Evolutionary conservation across 805 yeast species (phyloP).

Genomic region (Kazachstania bromeliacearum): DNA sequence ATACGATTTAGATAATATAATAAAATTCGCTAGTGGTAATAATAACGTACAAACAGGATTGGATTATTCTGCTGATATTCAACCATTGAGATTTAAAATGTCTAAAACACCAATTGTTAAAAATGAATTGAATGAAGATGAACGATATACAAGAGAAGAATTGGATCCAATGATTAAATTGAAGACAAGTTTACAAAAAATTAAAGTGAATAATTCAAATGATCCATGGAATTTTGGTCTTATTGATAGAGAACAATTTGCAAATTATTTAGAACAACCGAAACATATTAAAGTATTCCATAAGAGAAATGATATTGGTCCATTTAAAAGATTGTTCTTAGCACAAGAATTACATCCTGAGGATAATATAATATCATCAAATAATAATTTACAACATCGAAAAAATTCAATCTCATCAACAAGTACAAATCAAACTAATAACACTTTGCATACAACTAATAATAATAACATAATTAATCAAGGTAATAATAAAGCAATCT

Average conservation of each 20-base stretch:
- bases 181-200: constrained; percentile 11
- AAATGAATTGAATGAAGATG: neutral
- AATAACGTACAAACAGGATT: too few species aligned
- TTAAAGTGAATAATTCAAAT: constrained; percentile 2
- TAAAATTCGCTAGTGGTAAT: too few species aligned
- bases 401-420: neutral
- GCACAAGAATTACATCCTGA: constrained; percentile 48
- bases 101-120: neutral
- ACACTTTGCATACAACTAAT: neutral
- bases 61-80: constrained; percentile 20
- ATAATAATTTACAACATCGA: neutral
- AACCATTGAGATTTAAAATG: constrained; percentile 20
- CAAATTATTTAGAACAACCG: constrained; percentile 41
- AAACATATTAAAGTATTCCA: constrained; percentile 43
- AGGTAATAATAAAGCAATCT: too few species aligned
- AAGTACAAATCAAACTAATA: neutral
- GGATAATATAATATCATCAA: constrained; percentile 14
- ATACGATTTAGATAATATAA: too few species aligned
- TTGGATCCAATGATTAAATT: constrained; percentile 11
- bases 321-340: constrained; percentile 44
- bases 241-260: constrained; percentile 31
- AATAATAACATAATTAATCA: constrained; percentile 8
- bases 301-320: constrained; percentile 37
- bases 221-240: constrained; percentile 13
- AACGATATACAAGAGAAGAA: neutral